These are phyloP conservation scores for Aspergillus sp. DNA, from an alignment of 2,329 filamentous ascomycete species.

Conservation along the genomic window DNA sequence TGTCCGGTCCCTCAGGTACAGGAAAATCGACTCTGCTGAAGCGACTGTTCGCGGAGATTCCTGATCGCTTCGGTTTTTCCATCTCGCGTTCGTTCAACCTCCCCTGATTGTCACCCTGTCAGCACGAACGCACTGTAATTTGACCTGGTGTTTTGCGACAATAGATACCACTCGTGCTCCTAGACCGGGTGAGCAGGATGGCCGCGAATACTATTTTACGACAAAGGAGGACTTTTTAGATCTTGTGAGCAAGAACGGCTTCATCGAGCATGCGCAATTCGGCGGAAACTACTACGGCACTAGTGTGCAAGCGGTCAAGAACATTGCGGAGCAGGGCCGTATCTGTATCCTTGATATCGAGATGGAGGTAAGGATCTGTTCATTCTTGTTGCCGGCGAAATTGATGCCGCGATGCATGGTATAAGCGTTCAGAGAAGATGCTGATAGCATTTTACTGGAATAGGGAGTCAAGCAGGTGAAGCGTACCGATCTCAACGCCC, in stretches of 20 bases:
- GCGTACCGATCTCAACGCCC: slow-evolving; percentile 69
- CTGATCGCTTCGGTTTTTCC: slow-evolving; percentile 46
- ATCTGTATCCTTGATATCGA: slow-evolving; percentile 91
- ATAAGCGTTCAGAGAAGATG: neutral
- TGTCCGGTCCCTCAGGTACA: slow-evolving; percentile 45
- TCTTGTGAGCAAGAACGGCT: slow-evolving; percentile 68
- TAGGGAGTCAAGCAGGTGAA: slow-evolving; percentile 91
- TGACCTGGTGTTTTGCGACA: neutral
- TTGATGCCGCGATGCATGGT: neutral
- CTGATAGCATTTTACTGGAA: slow-evolving; percentile 4
- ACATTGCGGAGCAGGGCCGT: slow-evolving; percentile 68
- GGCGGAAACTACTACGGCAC: slow-evolving; percentile 87
- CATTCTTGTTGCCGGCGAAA: too few species aligned
- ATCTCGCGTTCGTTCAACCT: slow-evolving; percentile 37
- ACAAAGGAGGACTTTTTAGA: slow-evolving; percentile 66
- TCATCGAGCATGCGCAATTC: slow-evolving; percentile 87
- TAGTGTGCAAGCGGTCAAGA: slow-evolving; percentile 73
- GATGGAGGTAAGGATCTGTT: slow-evolving; percentile 69
- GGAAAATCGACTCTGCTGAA: slow-evolving; percentile 48
- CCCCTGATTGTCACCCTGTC: neutral
- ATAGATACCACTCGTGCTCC: slow-evolving; percentile 78
- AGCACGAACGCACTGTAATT: neutral
- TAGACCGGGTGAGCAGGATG: slow-evolving; percentile 72
- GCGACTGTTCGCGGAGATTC: slow-evolving; percentile 44
- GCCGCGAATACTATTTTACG: slow-evolving; percentile 79